Percentiles rank a stretch among this genome's conserved stretches.
Evolutionary conservation across 129 eudicot species (phyloP).

Genomic region (Tanacetum coccineum): DNA sequence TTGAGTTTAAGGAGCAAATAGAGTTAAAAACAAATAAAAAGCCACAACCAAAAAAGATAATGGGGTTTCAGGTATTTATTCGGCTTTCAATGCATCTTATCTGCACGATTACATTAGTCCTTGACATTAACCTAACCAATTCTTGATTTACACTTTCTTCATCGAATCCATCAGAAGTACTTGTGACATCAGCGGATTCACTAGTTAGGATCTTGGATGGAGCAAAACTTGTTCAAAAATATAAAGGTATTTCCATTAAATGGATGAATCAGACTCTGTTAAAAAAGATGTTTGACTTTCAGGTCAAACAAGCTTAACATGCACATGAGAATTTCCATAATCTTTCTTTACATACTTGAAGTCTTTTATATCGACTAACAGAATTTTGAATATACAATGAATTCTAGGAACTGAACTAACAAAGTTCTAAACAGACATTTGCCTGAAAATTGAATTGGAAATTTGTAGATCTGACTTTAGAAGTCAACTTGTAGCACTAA

Average conservation of each 20-base stretch:
- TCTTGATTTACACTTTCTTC: no score
- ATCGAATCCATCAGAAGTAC: no score
- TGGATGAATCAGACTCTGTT: no score
- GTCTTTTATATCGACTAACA: neutral
- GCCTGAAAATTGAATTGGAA: neutral
- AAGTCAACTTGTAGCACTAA: neutral
- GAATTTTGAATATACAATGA: neutral
- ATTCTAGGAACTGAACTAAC: neutral
- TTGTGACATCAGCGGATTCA: no score
- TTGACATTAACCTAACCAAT: no score
- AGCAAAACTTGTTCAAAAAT: no score
- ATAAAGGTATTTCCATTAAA: no score
- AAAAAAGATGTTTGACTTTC: slow-evolving; percentile 29
- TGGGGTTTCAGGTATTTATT: slow-evolving; percentile 66
- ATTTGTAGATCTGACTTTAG: neutral
- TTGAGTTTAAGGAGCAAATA: no score
- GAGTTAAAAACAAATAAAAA: slow-evolving; percentile 68
- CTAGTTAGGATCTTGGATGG: no score
- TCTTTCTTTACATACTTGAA: no score
- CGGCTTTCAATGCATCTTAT: neutral
- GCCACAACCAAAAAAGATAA: slow-evolving; percentile 59
- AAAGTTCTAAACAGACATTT: neutral
- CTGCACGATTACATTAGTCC: no score
- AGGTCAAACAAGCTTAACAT: neutral
- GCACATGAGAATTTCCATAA: slow-evolving; percentile 3